Base-by-base conservation (phyloP, 331 rosid genomes). In the Quercus lobata region DNA sequence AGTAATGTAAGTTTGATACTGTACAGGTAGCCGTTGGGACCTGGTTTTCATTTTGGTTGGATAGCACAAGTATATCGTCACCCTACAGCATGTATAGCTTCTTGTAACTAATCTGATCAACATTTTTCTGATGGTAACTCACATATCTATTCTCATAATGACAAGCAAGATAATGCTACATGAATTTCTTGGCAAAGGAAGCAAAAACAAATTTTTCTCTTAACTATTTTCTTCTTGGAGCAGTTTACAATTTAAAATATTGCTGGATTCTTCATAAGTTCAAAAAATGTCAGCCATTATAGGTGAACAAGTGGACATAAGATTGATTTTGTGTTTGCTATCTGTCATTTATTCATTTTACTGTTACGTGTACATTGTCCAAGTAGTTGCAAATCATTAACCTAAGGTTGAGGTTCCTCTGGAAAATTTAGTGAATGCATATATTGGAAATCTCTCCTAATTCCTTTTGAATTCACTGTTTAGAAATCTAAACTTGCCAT, bases 11-110 rank as follows among this genome's bases (percentile, higher is more conserved):
- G 68, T 85, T 80, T 79, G 17, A 73, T 78, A 37, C 76, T 76
- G 16, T 68, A 15, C 99, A 95, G 99, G 91, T 86, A 79, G 98
- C 96, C 34, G 94, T 91, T 78, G 98, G 94, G 75, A 76, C 77
- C 22, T 90, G 90, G 87, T 95, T 95, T 88, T 90, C 98, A 10
- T 87, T 85, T 90, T 95, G 99, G 99, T 79, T 95, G 91, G 86
- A 79, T 82, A 76, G 86, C 41, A 55, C 93, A 78, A 91, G 84
- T 78, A 57, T 95, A 72, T 83, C 98, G 81, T 91, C 98, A 77
- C 99, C 99, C 73, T 95, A 95, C 87, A 89, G 97, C 99, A 93
- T 93, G 99, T 95, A 95, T 95, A 91, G 83, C 86, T 93, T 92
- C 98, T 93, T 90, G 89, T 88, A 75, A 88, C 92, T 93, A 87